Evolutionary conservation across 768 basidiomycete genomes (phyloP), one percentile per base, ranked within the genome.

Genomic region (Coprinopsis strossmayeri): DNA sequence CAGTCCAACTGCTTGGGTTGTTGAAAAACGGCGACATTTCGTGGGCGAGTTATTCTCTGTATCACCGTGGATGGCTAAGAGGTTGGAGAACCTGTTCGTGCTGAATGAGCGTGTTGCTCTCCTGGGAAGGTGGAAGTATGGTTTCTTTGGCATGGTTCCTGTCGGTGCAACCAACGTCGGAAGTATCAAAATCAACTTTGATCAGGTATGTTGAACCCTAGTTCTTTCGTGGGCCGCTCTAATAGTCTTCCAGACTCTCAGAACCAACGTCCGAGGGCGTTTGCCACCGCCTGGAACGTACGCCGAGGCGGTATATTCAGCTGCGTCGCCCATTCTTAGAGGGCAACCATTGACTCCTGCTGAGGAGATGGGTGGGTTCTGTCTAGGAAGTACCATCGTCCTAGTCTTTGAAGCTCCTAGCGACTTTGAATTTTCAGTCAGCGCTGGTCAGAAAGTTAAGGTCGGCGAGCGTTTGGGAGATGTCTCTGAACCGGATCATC

Each of bases 161-260:
- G 95, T 99, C 24, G 96, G 96, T 2, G 96, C 96, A 1, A 98
- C 95, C 10, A 98, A 99, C 63, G 96, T 98, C 45, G 96, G 96
- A 3, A 88, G 85, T 54, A 98, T 99, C 67, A 85, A 86, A 55
- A 77, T 99, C 61, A 94, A 96, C 63, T 99, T 99, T 64, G 96
- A 99, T 64, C 74, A 85, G 61, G 87, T 85, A 38, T 45, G 63
- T 35, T 3, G 46, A 40, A 46, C 49, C 34, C 42, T 15, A 10
- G 48, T 39, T 35, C 7, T 17, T 42, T 23, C 27, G 49, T 37
- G 49, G 41, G 32, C 35, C 47, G 34, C 53, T 18, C 35, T 38
- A 20, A 45, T 28, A 41, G 37, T 43, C 12, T n/a, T 49, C 27
- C 50, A 91, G 85, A 82, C 79, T 11, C 77, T 98, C 11, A 84